Base-by-base conservation (phyloP, 495 filamentous ascomycete genomes). In the Penicillium chermesinum region DNA sequence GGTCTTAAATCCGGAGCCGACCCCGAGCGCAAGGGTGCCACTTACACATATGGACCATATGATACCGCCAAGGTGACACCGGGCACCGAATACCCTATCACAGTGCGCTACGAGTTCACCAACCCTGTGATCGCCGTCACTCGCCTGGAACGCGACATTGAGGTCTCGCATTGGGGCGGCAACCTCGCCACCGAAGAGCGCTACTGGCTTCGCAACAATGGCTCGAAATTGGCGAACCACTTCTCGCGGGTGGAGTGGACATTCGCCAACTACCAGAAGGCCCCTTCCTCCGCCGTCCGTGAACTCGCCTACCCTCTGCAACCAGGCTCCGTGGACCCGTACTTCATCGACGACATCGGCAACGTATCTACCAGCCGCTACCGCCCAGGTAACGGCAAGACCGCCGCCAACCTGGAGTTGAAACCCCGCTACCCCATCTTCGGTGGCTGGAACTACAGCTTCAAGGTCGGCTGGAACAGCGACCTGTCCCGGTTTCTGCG, bases 141-240 rank as follows among this genome's bases (percentile, higher is more conserved):
- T 14, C 65, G 79, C 5, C 72, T 96, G 36, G 87, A 96, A 73
- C 83, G 93, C 18, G 90, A 96, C 57, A 70, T 98, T 47, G 91
- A 97, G 66, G 85, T 97, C 51, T 93, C 87, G 55, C 94, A 97
- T 64, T 98, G 93, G 93, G 93, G 93, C 50, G 94, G 93, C 18
- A 97, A 97, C 63, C 69, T 97, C 34, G 93, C 91, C 0, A 86
- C 86, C 19, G 94, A 98, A 64, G 93, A 98, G 65, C 82, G 89
- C 41, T 96, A 96, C 75, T 87, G 82, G 69, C 79, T 96, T 53
- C 79, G 79, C 59, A 95, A 97, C 75, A 79, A 83, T 41, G 93
- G 81, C 47, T 95, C 93, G 13, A 78, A 84, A 62, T 83, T 98
- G 27, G 79, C 83, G 27, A 81, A 83, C 46, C 84, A 91, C 10